Base-by-base conservation (phyloP, 2,329 filamentous ascomycete genomes). In the Cladosporium austrohemisphaericum region DNA sequence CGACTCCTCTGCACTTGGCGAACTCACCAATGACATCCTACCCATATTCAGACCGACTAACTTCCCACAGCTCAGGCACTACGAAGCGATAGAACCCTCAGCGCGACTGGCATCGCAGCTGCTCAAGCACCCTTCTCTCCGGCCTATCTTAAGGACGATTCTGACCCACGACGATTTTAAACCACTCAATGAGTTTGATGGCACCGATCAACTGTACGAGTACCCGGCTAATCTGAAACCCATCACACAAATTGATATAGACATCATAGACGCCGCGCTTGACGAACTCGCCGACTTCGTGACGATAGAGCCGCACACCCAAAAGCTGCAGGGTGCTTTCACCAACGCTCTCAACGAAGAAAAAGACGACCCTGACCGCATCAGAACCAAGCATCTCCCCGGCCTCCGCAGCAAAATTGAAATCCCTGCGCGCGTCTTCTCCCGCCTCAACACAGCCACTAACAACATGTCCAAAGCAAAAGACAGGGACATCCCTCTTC, bases 21-120 rank as follows among this genome's bases (percentile, higher is more conserved):
- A 49, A 9, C 31, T 49, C n/a, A 18, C 36, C 14, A 49, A 41
- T 14, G 19, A 29, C n/a, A 32, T 49, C 8, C 28, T 41, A 4
- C 19, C 28, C 14, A 14, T 49, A 2, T 49, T 41, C 20, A 10
- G 29, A 20, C n/a, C 20, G 9, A 16, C 25, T 40, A 49, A 49
- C 36, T 49, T 49, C 28, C 33, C 33, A 16, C 33, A 41, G 10
- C 22, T 25, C 11, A 16, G 35, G n/a, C 19, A 35, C 22, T 41
- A 49, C 37, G 14, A 18, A 9, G 14, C 26, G 7, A 40, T 49
- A n/a, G 31, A 13, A 13, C 46, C 46, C 11, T 41, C 46, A 1
- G 11, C 25, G 20, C 36, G 36, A 7, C 36, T 49, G 19, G 46
- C 46, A 1, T 25, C 36, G 5, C 28, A 13, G 1, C 19, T 41